A percentile compares a stretch with the other conserved stretches of the same genome.
Conservation (phyloP, 768 basidiomycete species). For the Lactarius deliciosus region DNA sequence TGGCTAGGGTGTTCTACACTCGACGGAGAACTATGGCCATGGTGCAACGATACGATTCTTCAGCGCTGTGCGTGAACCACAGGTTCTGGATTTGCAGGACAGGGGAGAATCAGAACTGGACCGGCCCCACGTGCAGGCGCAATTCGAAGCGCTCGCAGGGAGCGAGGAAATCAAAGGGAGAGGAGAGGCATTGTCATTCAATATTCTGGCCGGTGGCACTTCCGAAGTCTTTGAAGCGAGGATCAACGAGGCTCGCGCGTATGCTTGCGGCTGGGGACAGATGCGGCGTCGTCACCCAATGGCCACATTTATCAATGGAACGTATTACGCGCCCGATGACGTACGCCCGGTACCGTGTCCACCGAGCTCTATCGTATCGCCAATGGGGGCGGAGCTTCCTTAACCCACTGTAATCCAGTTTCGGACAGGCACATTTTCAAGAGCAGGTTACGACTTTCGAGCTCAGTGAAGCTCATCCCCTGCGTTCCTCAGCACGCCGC, state of each 20-base stretch:
- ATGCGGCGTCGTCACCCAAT: too few species aligned
- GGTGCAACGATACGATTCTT: constrained; percentile 9
- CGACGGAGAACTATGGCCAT: constrained; percentile 17
- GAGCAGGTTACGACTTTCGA: constrained; percentile 47
- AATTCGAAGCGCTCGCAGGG: constrained; percentile 14
- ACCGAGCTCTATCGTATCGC: background rate
- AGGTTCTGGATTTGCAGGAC: constrained; percentile 12
- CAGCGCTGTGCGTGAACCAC: constrained; percentile 5
- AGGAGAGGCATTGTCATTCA: constrained; percentile 7
- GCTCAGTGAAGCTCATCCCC: too few species aligned
- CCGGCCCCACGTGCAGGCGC: constrained; percentile 8
- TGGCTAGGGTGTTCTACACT: constrained; percentile 41
- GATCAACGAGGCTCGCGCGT: constrained; percentile 35
- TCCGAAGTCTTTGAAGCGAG: constrained; percentile 15
- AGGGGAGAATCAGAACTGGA: constrained; percentile 5
- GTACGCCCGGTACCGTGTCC: constrained; percentile 10
- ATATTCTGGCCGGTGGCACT: constrained; percentile 6
- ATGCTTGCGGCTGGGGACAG: constrained; percentile 40
- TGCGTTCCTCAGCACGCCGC: too few species aligned
- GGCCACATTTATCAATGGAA: constrained; percentile 52
- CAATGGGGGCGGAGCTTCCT: constrained; percentile 55
- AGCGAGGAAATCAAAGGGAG: constrained; percentile 10
- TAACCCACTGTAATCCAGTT: constrained; percentile 58
- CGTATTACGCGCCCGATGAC: constrained; percentile 29
- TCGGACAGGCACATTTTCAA: constrained; percentile 61